Base-by-base conservation (phyloP, 2,329 filamentous ascomycete species). In the Fusarium nygamai region DNA sequence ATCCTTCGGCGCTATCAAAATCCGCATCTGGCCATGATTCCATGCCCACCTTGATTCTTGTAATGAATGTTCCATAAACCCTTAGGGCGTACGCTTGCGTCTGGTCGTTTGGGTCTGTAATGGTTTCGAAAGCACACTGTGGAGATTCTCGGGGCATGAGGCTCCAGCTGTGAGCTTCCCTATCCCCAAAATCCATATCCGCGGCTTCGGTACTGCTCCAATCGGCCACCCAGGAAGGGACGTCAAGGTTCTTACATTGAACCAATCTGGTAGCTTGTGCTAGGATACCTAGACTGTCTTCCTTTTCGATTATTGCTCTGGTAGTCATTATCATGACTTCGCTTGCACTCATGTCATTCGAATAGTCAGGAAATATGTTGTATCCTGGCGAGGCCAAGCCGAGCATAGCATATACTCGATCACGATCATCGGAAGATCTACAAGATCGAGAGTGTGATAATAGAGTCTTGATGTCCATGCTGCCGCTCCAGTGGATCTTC, bases 321-420 rank as follows among this genome's bases (percentile, higher is more conserved):
- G 50, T 53, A 6, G 50, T 53, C 8, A 6, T 8, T 3, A 12
- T 12, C 50, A 53, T 53, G 6, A 53, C 50, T 4, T 53, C 0
- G 0, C 2, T 8, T 8, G n/a, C 31, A 1, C 0, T 53, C 3
- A 27, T 3, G 8, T 27, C n/a, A 0, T 6, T 0, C 12, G 50
- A 36, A 11, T 53, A 53, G 17, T 36, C n/a, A 1, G 33, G 33
- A 3, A 22, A 4, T 2, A 53, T 17, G 0, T 17, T 0, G 6
- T 53, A 36, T 0, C 17, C 50, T 1, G n/a, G 50, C 6, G 13
- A 16, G 16, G 33, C 12, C 6, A 53, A 12, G 0, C 50, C 50
- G 0, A 36, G 13, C 2, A 53, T 27, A 0, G 50, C 50, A 22
- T 53, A 53, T 22, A 53, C 50, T 12, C 50, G 8, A 4, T 53